Evolutionary conservation across 495 filamentous ascomycete genomes (phyloP), one percentile per base, ranked within the genome.

Genomic region (Friedmanniomyces endolithicus): DNA sequence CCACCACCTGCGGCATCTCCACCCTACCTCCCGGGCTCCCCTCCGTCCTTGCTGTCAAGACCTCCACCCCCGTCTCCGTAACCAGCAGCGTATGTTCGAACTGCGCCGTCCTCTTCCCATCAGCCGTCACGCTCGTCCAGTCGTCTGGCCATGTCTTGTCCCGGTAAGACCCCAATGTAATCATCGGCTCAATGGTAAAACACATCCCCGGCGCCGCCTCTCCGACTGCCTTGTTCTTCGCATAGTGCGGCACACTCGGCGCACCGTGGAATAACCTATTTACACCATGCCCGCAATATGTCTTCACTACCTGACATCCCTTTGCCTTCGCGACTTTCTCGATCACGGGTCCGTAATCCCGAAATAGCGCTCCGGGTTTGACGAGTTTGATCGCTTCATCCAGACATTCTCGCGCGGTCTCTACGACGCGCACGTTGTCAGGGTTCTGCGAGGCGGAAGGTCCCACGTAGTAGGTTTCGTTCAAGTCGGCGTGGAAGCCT

Each of bases 1-100:
- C 35, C 33, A 24, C 49, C 35, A 9, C 23, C 45, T 37, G 47
- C 1, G 78, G 88, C 75, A 90, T 86, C 1, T 81, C 73, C 29
- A 94, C 70, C 19, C 86, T 77, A 0, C 92, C 92, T 41, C 92
- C 92, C 0, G 92, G 92, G 6, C 89, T 95, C 65, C 84, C 78
- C 20, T 80, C 74, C 40, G 80, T 69, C 59, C 92, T 78, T 27
- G 90, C 92, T 1, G 92, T 99, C 63, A 99, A 69, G 37, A 97
- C 76, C 72, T 99, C 92, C 14, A 95, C 88, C 0, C 92, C 92
- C 50, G 86, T 83, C 64, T 92, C 90, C 0, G 92, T 99, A 1
- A 97, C 90, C 1, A 99, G 70, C 34, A 95, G 76, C 0, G 92
- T 99, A 67, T 99, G 92, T 65, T 99, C 89, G 50, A 72, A 72